These are phyloP conservation scores for Vigna nakashimae DNA, from an alignment of 306 rosid genomes.

Conservation along the genomic window DNA sequence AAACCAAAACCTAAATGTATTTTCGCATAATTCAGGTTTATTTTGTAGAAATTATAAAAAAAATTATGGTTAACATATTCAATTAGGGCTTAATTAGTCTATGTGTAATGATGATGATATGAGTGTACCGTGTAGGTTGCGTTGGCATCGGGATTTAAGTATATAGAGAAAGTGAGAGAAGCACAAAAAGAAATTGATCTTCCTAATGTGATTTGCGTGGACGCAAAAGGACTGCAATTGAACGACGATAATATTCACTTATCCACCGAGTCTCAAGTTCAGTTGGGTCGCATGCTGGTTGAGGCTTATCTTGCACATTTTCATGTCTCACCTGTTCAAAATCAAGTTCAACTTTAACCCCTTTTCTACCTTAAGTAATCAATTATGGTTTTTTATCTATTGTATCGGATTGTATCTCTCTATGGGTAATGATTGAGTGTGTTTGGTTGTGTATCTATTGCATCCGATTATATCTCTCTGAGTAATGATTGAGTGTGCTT, in stretches of 20 bases:
- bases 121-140: constrained; percentile 60
- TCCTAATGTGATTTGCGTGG: constrained; percentile 68
- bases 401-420: no score
- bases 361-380: background rate
- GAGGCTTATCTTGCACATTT: constrained; percentile 66
- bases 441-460: no score
- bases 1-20: background rate
- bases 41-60: no score
- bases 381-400: no score
- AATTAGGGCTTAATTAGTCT: no score
- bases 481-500: no score
- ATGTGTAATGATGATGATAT: background rate
- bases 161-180: constrained; percentile 71
- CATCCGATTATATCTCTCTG: no score
- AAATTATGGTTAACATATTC: no score
- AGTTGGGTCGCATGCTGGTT: constrained; percentile 75
- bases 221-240: constrained; percentile 74
- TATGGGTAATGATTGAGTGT: no score
- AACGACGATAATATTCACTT: constrained; percentile 77
- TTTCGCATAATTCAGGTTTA: no score
- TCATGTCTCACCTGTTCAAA: background rate
- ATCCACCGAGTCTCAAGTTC: constrained; percentile 65
- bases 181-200: constrained; percentile 63
- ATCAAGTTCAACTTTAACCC: background rate
- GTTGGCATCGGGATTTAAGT: constrained; percentile 58